Percentiles rank a stretch among this genome's conserved stretches.
Evolutionary conservation across 148 eudicot genomes (phyloP).

Genomic region (Heliosperma pusillum): DNA sequence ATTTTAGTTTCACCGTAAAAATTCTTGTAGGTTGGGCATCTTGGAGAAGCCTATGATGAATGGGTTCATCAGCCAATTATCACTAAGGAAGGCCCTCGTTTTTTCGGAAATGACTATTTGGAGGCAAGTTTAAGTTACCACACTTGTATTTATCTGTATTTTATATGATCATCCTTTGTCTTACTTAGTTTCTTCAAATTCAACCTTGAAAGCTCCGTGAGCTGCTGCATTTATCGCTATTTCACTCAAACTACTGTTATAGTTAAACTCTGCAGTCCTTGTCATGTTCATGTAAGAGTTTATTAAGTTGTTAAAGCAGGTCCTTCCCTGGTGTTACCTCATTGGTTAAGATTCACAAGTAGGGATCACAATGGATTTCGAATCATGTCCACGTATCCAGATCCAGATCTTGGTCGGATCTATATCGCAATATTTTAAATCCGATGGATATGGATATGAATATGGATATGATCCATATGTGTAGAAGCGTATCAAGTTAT

Average conservation of each 20-base stretch:
- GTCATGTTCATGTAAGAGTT: background rate
- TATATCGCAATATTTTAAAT: no score
- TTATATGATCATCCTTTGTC: background rate
- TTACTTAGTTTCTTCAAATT: background rate
- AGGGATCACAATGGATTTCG: no score
- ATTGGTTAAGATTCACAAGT: background rate
- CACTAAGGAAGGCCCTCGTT: slow-evolving; percentile 91
- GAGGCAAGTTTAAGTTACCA: slow-evolving; percentile 51
- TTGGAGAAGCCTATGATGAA: slow-evolving; percentile 84
- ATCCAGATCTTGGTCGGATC: no score
- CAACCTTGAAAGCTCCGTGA: background rate
- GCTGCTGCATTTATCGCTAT: background rate
- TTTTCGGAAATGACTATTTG: slow-evolving; percentile 77
- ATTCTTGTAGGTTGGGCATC: slow-evolving; percentile 81
- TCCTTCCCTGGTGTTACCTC: background rate
- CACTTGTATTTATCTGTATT: background rate
- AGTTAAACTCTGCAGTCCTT: background rate
- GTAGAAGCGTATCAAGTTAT: no score
- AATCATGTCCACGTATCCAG: no score
- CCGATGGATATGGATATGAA: no score
- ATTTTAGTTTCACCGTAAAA: background rate
- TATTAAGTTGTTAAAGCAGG: background rate
- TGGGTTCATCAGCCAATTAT: slow-evolving; percentile 97
- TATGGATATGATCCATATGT: no score
- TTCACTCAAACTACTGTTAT: background rate